A percentile compares a stretch with the other conserved stretches of the same genome.
Conservation (phyloP, 2,329 filamentous ascomycete genomes). For the Penicillium sp. region DNA sequence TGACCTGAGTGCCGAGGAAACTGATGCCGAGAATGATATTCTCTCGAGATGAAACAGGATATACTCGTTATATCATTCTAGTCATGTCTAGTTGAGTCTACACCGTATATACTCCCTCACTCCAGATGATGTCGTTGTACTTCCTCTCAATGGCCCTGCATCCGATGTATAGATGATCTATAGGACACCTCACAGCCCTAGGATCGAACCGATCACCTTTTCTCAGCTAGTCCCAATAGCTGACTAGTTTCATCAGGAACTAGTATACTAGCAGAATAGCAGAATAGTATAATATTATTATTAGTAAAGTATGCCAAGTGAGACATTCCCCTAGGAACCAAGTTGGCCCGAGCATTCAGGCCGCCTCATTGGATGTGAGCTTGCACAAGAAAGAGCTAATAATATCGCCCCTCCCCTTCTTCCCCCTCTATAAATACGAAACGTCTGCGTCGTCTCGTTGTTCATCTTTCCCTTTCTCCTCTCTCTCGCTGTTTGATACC, state of each 20-base stretch:
- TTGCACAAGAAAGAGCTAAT: constrained; percentile 17
- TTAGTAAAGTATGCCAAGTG: constrained; percentile 5
- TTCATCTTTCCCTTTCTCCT: constrained; percentile 6
- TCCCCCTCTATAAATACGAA: constrained; percentile 29
- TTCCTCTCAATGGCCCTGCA: too few species aligned
- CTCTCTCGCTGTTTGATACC: constrained; percentile 3
- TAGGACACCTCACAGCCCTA: too few species aligned
- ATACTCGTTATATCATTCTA: too few species aligned
- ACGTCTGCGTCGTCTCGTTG: constrained; percentile 8
- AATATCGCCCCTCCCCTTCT: constrained; percentile 21
- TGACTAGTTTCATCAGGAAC: neutral
- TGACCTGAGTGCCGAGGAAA: neutral
- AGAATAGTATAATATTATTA: neutral
- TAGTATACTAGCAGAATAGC: neutral
- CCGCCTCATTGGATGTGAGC: constrained; percentile 6
- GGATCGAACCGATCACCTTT: too few species aligned
- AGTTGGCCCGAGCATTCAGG: constrained; percentile 5
- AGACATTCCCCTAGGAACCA: constrained; percentile 19
- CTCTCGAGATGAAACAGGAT: too few species aligned
- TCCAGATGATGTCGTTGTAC: too few species aligned
- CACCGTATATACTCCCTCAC: too few species aligned
- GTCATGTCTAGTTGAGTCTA: too few species aligned
- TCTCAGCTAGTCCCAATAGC: too few species aligned
- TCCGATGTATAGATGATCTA: too few species aligned
- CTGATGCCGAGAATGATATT: neutral